phyloP scores from a whole-genome alignment of 2,329 filamentous ascomycete species.

The Colletotrichum orchidophilum region DNA sequence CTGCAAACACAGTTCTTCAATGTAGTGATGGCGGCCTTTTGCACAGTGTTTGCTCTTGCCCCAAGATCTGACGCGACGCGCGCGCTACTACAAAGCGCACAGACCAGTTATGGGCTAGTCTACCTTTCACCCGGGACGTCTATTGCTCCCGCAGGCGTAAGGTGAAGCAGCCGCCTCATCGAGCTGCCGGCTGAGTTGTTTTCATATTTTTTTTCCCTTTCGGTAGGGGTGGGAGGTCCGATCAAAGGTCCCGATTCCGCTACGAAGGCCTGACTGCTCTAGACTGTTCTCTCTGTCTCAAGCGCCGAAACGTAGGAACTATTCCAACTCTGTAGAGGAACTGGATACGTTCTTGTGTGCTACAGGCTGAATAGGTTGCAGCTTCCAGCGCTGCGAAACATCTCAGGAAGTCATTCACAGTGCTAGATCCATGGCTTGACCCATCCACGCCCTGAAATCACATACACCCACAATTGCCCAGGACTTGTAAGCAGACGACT shows the following conservation, averaged over 20 bases:
- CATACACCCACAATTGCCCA: background rate
- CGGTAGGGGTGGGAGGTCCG: background rate
- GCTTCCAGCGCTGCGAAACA: background rate
- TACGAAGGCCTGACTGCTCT: background rate
- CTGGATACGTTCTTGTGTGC: background rate
- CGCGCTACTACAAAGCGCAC: background rate
- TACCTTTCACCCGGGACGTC: background rate
- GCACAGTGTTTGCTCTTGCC: background rate
- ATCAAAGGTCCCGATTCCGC: background rate
- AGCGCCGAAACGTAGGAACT: background rate
- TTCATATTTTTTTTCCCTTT: background rate
- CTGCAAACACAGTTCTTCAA: rapidly evolving
- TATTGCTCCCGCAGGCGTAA: background rate
- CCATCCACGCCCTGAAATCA: background rate
- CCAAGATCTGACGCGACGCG: background rate
- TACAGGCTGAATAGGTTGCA: background rate
- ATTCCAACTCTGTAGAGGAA: background rate
- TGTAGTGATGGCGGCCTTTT: too few species aligned
- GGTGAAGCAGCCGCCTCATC: background rate
- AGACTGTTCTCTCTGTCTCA: background rate
- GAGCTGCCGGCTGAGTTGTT: background rate
- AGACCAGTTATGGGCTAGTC: background rate
- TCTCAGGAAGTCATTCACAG: background rate
- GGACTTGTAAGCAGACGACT: background rate
- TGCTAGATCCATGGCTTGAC: background rate